Base-by-base conservation (phyloP, 805 yeast genomes). In the Zygosaccharomyces bailii region DNA sequence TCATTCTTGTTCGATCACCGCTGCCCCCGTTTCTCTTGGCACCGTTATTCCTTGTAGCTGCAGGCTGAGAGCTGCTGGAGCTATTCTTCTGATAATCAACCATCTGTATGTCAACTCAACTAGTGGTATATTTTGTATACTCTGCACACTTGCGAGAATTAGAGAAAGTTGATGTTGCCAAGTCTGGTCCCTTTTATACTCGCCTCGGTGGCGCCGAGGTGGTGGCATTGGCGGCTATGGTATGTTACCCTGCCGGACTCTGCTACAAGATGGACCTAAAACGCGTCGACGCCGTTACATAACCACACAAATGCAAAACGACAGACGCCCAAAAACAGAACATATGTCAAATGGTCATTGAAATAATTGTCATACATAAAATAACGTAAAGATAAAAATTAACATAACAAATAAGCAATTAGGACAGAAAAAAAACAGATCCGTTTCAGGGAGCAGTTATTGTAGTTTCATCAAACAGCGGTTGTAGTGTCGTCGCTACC, bases 11-110 rank as follows among this genome's bases (percentile, higher is more conserved):
- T 10, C 14, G 24, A 16, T 37, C 40, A 14, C 18, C 32, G 8
- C 21, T 25, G 30, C 32, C n/a, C n/a, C n/a, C 9, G 13, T 37
- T 37, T 25, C 20, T 37, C 32, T 25, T 37, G 32, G 32, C 32
- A 16, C 14, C 13, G 14, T 16, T 37, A n/a, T n/a, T n/a, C n/a
- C n/a, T n/a, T 13, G 10, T 37, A 14, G 19, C 10, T 11, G 32
- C 17, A 10, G 5, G 10, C 16, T 13, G 14, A 14, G 14, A 5
- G 40, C 13, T 37, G 8, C 30, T 20, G 9, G 32, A 24, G 21
- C 11, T 27, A 10, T 16, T 37, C 10, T 13, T 37, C 14, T 10
- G 31, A 4, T 6, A 27, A 13, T 37, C 40, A n/a, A 17, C 40
- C 40, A 37, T 37, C 25, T n/a, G n/a, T n/a, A n/a, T n/a, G n/a